phyloP scores from a whole-genome alignment of 2,329 filamentous ascomycete species.

The Paecilomyces niveus region DNA sequence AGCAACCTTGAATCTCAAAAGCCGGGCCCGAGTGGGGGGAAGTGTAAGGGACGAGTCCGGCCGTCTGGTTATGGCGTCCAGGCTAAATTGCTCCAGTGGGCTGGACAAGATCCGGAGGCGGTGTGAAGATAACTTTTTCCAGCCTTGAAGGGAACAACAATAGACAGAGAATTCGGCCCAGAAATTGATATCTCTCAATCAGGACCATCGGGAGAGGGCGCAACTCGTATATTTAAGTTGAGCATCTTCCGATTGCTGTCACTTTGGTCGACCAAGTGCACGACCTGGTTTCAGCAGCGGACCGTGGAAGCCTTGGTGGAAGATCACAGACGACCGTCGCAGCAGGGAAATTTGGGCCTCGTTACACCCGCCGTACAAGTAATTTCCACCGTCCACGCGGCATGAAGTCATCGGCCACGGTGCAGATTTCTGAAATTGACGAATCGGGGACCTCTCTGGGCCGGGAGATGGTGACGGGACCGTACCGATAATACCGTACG shows the following conservation, averaged over 20 bases:
- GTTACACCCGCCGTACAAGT: neutral
- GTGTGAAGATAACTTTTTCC: neutral
- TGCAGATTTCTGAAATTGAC: neutral
- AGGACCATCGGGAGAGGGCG: neutral
- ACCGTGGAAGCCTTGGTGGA: neutral
- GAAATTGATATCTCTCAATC: neutral
- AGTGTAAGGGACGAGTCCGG: slow-evolving; percentile 6
- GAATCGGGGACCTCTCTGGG: neutral
- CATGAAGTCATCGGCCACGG: neutral
- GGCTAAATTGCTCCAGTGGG: neutral
- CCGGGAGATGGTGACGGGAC: neutral
- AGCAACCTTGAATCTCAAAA: neutral
- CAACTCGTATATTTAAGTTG: neutral
- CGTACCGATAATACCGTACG: neutral
- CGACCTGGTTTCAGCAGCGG: neutral
- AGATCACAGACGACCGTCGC: neutral
- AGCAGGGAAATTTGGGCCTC: neutral
- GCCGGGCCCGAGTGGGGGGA: slow-evolving; percentile 11
- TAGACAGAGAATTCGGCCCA: neutral
- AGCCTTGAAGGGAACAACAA: neutral
- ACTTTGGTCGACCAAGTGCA: neutral
- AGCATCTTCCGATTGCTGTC: neutral
- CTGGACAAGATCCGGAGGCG: neutral
- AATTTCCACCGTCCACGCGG: neutral
- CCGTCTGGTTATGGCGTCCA: slow-evolving; percentile 4